Conservation (phyloP, 2,329 filamentous ascomycete species). For the Coniochaeta sp. region DNA sequence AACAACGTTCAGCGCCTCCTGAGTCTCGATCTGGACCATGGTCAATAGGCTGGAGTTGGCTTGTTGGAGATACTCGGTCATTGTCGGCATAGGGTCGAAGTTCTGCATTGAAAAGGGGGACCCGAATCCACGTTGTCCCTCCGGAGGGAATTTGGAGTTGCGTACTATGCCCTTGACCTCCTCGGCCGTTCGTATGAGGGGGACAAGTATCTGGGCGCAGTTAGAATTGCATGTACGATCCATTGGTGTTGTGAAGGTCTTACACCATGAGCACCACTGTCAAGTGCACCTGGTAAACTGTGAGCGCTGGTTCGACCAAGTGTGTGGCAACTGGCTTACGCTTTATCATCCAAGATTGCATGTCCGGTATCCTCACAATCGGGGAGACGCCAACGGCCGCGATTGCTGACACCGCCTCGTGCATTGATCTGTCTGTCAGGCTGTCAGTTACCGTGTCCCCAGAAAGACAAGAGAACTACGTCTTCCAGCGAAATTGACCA, state of each 20-base stretch:
- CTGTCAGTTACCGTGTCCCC: slow-evolving; percentile 2
- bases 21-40: slow-evolving; percentile 62
- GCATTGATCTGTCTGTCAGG: slow-evolving; percentile 42
- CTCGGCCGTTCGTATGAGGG: slow-evolving; percentile 45
- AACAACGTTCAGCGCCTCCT: slow-evolving; percentile 50
- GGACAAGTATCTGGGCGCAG: slow-evolving; percentile 35
- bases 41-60: slow-evolving; percentile 51
- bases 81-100: slow-evolving; percentile 37
- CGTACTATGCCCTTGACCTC: slow-evolving; percentile 42
- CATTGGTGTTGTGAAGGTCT: slow-evolving; percentile 8
- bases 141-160: slow-evolving; percentile 48
- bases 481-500: neutral
- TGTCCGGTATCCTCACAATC: slow-evolving; percentile 49
- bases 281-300: slow-evolving; percentile 38
- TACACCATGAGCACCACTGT: slow-evolving; percentile 50
- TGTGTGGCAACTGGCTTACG: slow-evolving; percentile 25
- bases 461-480: neutral
- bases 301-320: slow-evolving; percentile 12
- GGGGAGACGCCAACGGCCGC: slow-evolving; percentile 47
- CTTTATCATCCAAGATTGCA: slow-evolving; percentile 49
- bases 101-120: slow-evolving; percentile 46
- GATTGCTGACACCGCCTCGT: slow-evolving; percentile 49
- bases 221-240: neutral
- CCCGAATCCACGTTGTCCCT: slow-evolving; percentile 46
- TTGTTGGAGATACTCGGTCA: slow-evolving; percentile 48